Base-by-base conservation (phyloP, 305 asterid species). In the Rubia tinctorum region DNA sequence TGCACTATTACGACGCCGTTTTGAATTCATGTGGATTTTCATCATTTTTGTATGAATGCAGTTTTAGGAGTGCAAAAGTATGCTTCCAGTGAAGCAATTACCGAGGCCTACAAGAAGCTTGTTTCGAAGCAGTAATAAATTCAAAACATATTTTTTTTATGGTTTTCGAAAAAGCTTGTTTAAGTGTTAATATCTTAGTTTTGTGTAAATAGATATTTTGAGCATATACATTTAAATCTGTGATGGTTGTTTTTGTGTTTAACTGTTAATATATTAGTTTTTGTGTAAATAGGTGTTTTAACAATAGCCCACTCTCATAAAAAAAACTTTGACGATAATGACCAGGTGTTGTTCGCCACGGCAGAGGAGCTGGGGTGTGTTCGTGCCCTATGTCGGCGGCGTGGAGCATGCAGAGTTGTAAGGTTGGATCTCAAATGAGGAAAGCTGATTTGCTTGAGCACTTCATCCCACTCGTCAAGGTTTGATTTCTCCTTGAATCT, bases 1-100 rank as follows among this genome's bases (percentile, higher is more conserved):
- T 43, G 13, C n/a, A 1, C 49, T n/a, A 42, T 14, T 25, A n/a
- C 47, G 37, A 66, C 1, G 22, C 9, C 13, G 53, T 43, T 56
- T 66, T 51, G 66, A 15, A 39, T 23, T 12, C 71, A 18, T 66
- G 15, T 2, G 49, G 58, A 51, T 75, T 78, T 62, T 15, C 60
- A 13, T 53, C 17, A 8, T 17, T 53, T 56, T 70, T 68, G 66
- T 27, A 79, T 70, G 78, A 18, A 74, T 80, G 66, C 88, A 95
- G 99, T 84, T 73, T 86, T 95, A 88, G 91, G 98, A 66, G 86
- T 92, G 67, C 85, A 79, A 14, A 77, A 73, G 82, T 86, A 82
- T 77, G 90, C 98, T 77, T 83, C 96, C 58, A 79, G 83, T 61
- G 96, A 92, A 47, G 91, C 87, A 81, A 95, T 95, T 60, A 81